Evolutionary conservation across 306 rosid species (phyloP).

Genomic region (Astragalus membranaceus): DNA sequence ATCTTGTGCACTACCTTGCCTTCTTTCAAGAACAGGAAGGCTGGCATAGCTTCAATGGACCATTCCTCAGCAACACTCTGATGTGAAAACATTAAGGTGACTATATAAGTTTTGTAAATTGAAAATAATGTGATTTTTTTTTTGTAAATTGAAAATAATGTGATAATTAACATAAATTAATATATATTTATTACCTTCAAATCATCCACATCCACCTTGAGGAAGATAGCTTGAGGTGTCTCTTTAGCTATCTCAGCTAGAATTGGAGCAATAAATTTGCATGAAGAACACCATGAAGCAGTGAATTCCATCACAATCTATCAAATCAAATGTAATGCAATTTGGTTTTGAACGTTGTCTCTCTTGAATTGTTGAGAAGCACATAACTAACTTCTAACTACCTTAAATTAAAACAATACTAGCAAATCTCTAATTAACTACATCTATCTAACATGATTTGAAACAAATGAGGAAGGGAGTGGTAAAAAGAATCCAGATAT

Average conservation of each 20-base stretch:
- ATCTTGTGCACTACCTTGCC: constrained; percentile 57
- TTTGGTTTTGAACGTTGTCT: no score
- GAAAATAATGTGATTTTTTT: background rate
- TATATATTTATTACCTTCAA: constrained; percentile 30
- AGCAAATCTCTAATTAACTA: no score
- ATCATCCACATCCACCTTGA: constrained; percentile 89
- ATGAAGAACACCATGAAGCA: constrained; percentile 89
- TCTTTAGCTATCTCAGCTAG: constrained; percentile 56
- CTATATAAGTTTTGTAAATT: background rate
- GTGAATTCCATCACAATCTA: constrained; percentile 90
- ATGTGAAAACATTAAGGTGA: background rate
- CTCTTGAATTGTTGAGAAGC: no score
- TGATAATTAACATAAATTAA: background rate
- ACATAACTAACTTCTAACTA: no score
- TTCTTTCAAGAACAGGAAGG: constrained; percentile 72
- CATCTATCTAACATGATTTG: no score
- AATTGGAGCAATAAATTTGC: constrained; percentile 68
- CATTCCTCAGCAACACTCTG: constrained; percentile 60
- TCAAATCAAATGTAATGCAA: background rate
- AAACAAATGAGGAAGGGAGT: no score
- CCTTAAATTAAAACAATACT: no score
- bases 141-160: background rate
- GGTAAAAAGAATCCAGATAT: no score
- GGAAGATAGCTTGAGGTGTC: constrained; percentile 39
- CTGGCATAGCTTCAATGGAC: constrained; percentile 68